phyloP scores from a whole-genome alignment of 169 alveolate species.

The Plasmodium inui region DNA sequence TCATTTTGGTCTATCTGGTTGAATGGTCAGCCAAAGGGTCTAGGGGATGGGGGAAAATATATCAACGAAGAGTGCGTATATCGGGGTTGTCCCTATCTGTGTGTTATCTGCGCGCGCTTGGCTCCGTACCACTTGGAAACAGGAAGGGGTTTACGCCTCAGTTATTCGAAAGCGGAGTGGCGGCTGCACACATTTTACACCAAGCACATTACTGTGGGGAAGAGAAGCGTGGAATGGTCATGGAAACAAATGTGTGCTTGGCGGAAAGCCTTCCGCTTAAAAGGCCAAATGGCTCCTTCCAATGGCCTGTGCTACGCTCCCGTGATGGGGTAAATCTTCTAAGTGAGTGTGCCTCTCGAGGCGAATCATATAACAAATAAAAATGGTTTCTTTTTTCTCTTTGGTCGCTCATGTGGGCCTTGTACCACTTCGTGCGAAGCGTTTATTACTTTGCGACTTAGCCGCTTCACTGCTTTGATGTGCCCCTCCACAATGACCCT shows the following conservation, averaged over 20 bases:
- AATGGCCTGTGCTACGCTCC: background rate
- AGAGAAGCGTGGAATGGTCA: background rate
- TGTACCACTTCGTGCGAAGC: background rate
- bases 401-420: background rate
- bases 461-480: background rate
- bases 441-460: background rate
- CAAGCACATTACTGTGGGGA: background rate
- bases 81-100: background rate
- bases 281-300: background rate
- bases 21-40: background rate
- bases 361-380: background rate
- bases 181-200: background rate
- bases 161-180: background rate
- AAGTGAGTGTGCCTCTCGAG: background rate
- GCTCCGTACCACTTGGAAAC: background rate
- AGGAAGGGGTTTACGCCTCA: background rate
- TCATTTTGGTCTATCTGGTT: slow-evolving; percentile 3
- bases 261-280: background rate
- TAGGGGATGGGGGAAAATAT: background rate
- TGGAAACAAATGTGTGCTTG: background rate
- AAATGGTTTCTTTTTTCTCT: background rate
- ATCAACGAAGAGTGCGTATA: background rate
- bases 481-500: background rate
- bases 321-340: background rate
- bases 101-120: background rate